Evolutionary conservation across 1,139 yeast species (phyloP).

Genomic region (Saccharomyces hybrid): DNA sequence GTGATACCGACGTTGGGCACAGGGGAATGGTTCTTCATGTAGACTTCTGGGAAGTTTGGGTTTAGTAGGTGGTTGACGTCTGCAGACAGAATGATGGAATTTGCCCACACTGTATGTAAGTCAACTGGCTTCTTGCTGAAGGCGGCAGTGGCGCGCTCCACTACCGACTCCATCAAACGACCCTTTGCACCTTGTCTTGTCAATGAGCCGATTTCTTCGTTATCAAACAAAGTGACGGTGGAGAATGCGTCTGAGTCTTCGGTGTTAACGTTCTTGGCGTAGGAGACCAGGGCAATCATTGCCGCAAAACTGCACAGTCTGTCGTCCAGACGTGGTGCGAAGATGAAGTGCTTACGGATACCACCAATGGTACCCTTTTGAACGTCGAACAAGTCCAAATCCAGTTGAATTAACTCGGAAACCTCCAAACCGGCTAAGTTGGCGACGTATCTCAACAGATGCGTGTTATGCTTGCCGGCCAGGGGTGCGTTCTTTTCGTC

Average conservation of each 20-base stretch:
- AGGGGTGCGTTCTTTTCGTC: conserved; percentile 59
- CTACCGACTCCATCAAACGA: conserved; percentile 41
- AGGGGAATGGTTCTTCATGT: conserved; percentile 69
- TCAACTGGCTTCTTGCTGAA: conserved; percentile 22
- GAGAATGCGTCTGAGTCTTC: conserved; percentile 37
- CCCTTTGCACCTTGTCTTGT: conserved; percentile 55
- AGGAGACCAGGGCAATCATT: conserved; percentile 43
- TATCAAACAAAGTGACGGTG: conserved; percentile 48
- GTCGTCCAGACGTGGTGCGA: conserved; percentile 62
- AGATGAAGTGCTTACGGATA: conserved; percentile 50
- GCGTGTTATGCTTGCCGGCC: conserved; percentile 51
- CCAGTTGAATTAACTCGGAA: conserved; percentile 49
- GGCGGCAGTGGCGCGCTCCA: conserved; percentile 34
- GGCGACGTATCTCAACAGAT: conserved; percentile 50
- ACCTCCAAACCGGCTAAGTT: conserved; percentile 42
- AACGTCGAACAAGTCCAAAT: conserved; percentile 56
- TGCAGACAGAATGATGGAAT: conserved; percentile 53
- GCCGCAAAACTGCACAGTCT: conserved; percentile 59
- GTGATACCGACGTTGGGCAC: conserved; percentile 70
- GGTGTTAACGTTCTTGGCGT: conserved; percentile 22
- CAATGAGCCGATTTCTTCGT: conserved; percentile 58
- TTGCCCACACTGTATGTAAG: conserved; percentile 40
- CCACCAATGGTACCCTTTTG: conserved; percentile 60
- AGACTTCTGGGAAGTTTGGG: conserved; percentile 54
- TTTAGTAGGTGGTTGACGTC: conserved; percentile 60